phyloP scores from a whole-genome alignment of 176 grass and related monocot genomes.

The Oryza glumipatula region DNA sequence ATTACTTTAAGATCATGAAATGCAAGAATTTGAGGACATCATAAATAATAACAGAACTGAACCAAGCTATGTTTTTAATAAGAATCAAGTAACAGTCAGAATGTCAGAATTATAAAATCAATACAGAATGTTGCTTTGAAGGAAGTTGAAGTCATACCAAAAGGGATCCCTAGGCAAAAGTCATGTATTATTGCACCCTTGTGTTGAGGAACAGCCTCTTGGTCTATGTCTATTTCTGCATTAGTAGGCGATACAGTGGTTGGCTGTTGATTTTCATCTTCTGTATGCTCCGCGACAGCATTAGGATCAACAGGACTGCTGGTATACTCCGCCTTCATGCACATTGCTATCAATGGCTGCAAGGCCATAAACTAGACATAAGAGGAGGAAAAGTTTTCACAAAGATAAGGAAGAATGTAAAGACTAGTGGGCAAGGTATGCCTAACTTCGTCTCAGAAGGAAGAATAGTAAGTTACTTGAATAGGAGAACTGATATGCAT shows the following conservation, averaged over 20 bases:
- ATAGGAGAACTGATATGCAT: slow-evolving; percentile 11
- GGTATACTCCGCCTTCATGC: slow-evolving; percentile 55
- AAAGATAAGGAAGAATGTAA: slow-evolving; percentile 13
- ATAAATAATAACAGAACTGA: slow-evolving; percentile 22
- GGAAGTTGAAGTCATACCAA: slow-evolving; percentile 56
- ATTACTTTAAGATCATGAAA: neutral
- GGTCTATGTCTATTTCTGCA: slow-evolving; percentile 40
- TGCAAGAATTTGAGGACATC: slow-evolving; percentile 7
- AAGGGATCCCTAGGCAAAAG: slow-evolving; percentile 96
- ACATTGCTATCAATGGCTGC: slow-evolving; percentile 55
- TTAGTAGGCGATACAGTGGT: slow-evolving; percentile 28
- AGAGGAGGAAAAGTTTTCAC: slow-evolving; percentile 26
- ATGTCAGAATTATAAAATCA: slow-evolving; percentile 25
- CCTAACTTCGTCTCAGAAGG: neutral
- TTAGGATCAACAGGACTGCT: slow-evolving; percentile 46
- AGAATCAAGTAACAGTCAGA: slow-evolving; percentile 4
- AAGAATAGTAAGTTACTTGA: neutral
- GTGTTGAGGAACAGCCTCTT: slow-evolving; percentile 49
- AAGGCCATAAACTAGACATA: slow-evolving; percentile 15
- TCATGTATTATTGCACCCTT: slow-evolving; percentile 88
- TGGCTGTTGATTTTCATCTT: slow-evolving; percentile 48
- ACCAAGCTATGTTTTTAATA: slow-evolving; percentile 4
- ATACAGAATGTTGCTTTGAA: slow-evolving; percentile 3
- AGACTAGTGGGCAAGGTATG: neutral
- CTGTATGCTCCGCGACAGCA: slow-evolving; percentile 43